These are phyloP conservation scores for Penicillium pulvis DNA, from an alignment of 495 filamentous ascomycete species.

Conservation along the genomic window DNA sequence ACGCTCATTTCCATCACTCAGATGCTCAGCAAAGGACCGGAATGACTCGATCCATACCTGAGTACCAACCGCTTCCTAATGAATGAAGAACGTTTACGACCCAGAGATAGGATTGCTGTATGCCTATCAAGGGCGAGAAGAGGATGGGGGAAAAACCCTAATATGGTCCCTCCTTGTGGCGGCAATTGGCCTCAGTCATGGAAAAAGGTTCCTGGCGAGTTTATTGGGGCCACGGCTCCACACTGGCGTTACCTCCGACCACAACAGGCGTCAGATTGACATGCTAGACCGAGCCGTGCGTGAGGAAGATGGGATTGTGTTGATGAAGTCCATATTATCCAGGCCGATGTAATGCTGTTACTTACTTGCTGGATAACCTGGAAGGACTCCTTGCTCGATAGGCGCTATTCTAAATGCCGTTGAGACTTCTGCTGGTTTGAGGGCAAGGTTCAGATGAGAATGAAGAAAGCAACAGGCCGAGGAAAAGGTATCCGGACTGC, in stretches of 20 bases:
- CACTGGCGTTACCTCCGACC: background rate
- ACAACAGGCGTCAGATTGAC: conserved; percentile 6
- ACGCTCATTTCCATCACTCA: background rate
- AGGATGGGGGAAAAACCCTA: conserved; percentile 13
- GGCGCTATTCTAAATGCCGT: background rate
- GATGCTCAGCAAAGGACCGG: background rate
- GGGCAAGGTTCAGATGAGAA: background rate
- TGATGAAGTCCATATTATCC: background rate
- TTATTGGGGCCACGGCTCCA: conserved; percentile 32
- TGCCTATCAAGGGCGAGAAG: background rate
- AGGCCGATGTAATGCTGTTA: background rate
- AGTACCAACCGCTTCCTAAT: background rate
- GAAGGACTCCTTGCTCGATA: background rate
- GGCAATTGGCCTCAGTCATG: conserved; percentile 29
- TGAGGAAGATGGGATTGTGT: background rate
- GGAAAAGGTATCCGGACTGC: background rate
- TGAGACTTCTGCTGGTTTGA: background rate
- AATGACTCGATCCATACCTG: background rate
- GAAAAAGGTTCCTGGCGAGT: conserved; percentile 32
- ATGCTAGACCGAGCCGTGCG: background rate
- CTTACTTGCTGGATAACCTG: background rate
- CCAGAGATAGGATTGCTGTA: background rate
- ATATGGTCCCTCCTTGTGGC: conserved; percentile 8
- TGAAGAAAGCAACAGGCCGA: background rate
- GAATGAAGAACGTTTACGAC: background rate